phyloP scores from a whole-genome alignment of 176 grass and related monocot genomes.

The Rhipidocladum racemiflorum region DNA sequence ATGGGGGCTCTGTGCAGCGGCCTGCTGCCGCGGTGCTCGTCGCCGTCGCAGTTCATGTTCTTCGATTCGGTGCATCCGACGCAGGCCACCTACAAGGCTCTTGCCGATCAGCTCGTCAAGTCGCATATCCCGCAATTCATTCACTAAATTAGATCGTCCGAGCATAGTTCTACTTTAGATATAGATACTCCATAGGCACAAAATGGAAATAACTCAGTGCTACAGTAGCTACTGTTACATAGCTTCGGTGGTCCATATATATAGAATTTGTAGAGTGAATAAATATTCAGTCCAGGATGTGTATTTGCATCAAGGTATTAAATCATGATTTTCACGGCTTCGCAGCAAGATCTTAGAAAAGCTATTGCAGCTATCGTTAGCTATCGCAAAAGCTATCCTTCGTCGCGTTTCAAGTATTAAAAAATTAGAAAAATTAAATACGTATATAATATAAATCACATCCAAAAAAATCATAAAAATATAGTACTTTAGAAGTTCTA shows the following conservation, averaged over 20 bases:
- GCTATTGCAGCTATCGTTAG: no score
- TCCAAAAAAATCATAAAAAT: no score
- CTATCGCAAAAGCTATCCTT: no score
- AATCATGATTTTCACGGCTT: no score
- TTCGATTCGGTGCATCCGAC: conserved; percentile 70
- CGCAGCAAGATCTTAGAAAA: no score
- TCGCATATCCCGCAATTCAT: conserved; percentile 20
- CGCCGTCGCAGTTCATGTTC: conserved; percentile 47
- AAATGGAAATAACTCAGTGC: background rate
- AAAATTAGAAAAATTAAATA: no score
- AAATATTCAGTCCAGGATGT: no score
- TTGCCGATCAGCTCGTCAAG: conserved; percentile 42
- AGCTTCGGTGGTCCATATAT: background rate
- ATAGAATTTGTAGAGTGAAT: no score
- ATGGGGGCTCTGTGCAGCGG: conserved; percentile 49
- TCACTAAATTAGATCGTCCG: background rate
- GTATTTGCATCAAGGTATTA: no score
- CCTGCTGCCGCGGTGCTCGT: conserved; percentile 24
- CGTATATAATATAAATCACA: no score
- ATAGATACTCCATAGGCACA: background rate
- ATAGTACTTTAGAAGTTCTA: no score
- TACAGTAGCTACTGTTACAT: background rate
- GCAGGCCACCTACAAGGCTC: conserved; percentile 47
- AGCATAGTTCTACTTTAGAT: background rate
- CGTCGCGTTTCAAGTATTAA: no score